Evolutionary conservation across 192 early-diverging fungal genomes (phyloP).

Genomic region (Backusella circina): DNA sequence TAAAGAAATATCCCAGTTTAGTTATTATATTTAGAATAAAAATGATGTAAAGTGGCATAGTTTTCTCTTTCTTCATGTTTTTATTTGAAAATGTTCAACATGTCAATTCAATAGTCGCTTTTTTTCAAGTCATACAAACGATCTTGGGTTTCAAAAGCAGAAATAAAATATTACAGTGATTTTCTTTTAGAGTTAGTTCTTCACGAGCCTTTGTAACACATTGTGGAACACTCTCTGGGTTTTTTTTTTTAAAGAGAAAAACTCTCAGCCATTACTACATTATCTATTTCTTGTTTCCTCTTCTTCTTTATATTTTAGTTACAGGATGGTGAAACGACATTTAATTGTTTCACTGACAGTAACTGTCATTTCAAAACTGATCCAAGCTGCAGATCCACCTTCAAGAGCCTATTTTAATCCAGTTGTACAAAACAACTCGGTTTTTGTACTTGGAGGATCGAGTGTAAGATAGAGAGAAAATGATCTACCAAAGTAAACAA

Average conservation of each 20-base stretch:
- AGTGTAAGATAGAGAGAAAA: neutral
- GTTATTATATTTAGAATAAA: neutral
- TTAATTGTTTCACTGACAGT: neutral
- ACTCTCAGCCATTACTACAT: neutral
- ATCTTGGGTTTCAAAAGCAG: neutral
- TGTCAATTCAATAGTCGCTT: neutral
- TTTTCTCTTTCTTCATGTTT: neutral
- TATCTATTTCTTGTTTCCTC: neutral
- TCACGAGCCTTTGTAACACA: slow-evolving; percentile 6
- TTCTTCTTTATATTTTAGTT: neutral
- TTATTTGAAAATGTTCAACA: neutral
- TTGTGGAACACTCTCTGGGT: neutral
- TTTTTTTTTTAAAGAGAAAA: neutral
- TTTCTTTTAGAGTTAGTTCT: slow-evolving; percentile 3
- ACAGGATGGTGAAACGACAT: neutral
- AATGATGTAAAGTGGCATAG: neutral
- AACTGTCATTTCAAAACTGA: neutral
- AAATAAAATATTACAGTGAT: neutral
- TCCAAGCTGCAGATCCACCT: neutral
- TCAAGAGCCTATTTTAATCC: neutral
- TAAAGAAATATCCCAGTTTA: neutral
- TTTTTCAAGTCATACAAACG: neutral
- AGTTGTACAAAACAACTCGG: neutral
- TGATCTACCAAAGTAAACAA: neutral
- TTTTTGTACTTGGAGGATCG: neutral